Base-by-base conservation (phyloP, 495 filamentous ascomycete species). In the Apiosordaria backusii region DNA sequence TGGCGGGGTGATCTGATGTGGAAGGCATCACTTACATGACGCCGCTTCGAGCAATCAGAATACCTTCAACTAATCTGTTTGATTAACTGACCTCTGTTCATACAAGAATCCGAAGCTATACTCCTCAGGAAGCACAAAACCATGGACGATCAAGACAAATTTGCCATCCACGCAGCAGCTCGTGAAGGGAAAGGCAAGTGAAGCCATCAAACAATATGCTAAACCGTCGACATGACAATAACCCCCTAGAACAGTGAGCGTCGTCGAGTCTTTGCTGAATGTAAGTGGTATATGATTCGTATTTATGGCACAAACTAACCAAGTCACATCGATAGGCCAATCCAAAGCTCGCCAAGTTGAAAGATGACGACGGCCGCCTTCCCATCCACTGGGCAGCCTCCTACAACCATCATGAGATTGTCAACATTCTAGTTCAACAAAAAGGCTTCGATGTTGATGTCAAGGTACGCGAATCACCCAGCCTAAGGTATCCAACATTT, bases 331-430 rank as follows among this genome's bases (percentile, higher is more conserved):
- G 55, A 35, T 66, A 96, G 87, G 89, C 89, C 70, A 93, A 96
- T 71, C 89, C 91, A 0, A 92, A 91, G 69, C 84, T 93, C 52
- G 88, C 91, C 16, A 81, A 79, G 40, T 81, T 80, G 58, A 90
- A 87, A 75, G 95, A 99, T 71, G 88, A 90, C 60, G 95, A 99
- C 75, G 92, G 92, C 60, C 90, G 95, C 60, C 85, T 97, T 23
- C 90, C 96, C 0, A 88, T 98, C 61, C 96, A 99, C 78, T 99
- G 96, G 96, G 95, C 95, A 1, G 86, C 87, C 16, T 95, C 93
- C 54, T 89, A 90, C 76, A 96, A 94, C 74, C 89, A 86, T 50
- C 77, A 86, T n/a, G 82, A 86, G 50, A 91, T 97, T 61, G 88
- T 90, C 23, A 81, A 90, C 68, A 74, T 93, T 24, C 82, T 99